These are phyloP conservation scores for Ocimum tenuiflorum DNA, from an alignment of 257 asterid species.

Conservation along the genomic window DNA sequence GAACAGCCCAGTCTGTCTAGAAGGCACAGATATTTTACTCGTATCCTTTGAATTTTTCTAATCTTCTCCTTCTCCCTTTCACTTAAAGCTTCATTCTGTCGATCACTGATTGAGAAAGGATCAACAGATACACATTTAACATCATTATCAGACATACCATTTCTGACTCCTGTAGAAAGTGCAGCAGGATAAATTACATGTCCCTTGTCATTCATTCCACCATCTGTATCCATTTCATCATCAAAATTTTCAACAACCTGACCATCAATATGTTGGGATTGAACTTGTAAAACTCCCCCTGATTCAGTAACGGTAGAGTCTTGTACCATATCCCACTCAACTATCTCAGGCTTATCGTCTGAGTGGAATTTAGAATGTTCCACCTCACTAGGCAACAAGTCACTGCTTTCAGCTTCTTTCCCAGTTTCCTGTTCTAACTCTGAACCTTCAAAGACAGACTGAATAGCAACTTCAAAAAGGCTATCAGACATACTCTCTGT, in stretches of 20 bases:
- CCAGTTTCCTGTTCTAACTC: constrained; percentile 13
- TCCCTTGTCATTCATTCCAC: constrained; percentile 16
- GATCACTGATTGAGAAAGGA: constrained; percentile 6
- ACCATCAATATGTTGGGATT: constrained; percentile 27
- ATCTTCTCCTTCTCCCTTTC: constrained; percentile 35
- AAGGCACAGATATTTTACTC: constrained; percentile 44
- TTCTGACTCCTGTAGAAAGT: constrained; percentile 18
- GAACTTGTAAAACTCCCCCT: constrained; percentile 29
- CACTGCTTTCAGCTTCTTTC: constrained; percentile 20
- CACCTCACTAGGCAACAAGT: constrained; percentile 19
- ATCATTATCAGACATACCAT: constrained; percentile 18
- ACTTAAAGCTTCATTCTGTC: constrained; percentile 23
- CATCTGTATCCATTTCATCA: constrained; percentile 23
- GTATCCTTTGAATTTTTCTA: constrained; percentile 36
- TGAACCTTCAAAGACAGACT: constrained; percentile 14
- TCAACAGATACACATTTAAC: constrained; percentile 16
- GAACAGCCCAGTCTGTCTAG: constrained; percentile 37
- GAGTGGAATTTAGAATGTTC: constrained; percentile 9
- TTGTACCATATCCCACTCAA: constrained; percentile 11
- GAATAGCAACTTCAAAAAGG: constrained; percentile 4
- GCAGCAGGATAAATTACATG: constrained; percentile 25
- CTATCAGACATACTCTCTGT: constrained; percentile 6
- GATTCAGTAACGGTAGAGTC: constrained; percentile 7
- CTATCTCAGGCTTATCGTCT: constrained; percentile 11
- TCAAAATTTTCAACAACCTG: constrained; percentile 20